Evolutionary conservation across 176 grass and related monocot genomes (phyloP).

Genomic region (Carex scoparia): DNA sequence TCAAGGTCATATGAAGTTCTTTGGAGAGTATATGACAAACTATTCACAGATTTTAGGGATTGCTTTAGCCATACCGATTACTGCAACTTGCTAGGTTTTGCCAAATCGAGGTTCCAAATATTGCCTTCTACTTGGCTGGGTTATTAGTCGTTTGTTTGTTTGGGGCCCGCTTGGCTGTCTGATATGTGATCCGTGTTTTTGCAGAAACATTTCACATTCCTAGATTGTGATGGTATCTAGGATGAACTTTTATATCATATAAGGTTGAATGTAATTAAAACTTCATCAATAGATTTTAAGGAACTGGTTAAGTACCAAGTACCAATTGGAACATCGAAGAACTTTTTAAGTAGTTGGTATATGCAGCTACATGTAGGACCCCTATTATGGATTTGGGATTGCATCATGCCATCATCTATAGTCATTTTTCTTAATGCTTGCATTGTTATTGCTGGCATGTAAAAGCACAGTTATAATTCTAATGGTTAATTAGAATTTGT

Average conservation of each 20-base stretch:
- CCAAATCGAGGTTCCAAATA: constrained; percentile 78
- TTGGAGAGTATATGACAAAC: constrained; percentile 90
- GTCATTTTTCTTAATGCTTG: neutral
- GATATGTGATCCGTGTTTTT: neutral
- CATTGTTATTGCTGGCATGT: neutral
- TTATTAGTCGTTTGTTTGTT: constrained; percentile 28
- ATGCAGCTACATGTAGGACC: neutral
- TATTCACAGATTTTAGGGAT: constrained; percentile 92
- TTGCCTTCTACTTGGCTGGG: constrained; percentile 81
- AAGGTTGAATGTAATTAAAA: neutral
- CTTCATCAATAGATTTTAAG: neutral
- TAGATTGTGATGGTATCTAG: neutral
- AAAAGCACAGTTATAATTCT: neutral
- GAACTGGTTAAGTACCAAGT: neutral
- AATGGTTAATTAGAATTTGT: neutral
- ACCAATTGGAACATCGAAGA: neutral
- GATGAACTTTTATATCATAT: neutral
- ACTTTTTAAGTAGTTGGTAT: neutral
- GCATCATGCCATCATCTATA: neutral
- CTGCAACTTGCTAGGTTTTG: constrained; percentile 52
- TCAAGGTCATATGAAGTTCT: constrained; percentile 75
- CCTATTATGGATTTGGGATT: neutral
- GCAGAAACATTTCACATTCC: neutral
- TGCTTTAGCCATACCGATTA: constrained; percentile 68
- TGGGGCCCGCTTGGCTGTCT: neutral